phyloP scores from a whole-genome alignment of 495 filamentous ascomycete genomes.

The Ramalina peruviana region DNA sequence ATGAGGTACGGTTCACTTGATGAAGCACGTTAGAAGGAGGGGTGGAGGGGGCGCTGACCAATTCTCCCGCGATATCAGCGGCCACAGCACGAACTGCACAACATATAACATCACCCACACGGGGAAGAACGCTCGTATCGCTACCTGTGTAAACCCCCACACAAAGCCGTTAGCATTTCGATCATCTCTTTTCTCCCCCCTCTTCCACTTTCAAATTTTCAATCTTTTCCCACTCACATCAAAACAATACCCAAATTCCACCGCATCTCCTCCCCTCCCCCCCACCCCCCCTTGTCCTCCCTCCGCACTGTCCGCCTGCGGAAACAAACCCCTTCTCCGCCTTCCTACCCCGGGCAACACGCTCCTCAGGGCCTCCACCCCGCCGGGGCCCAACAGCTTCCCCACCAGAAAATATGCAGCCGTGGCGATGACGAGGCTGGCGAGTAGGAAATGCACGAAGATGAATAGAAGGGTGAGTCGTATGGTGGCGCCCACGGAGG shows the following conservation, averaged over 20 bases:
- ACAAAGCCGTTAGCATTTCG: background rate
- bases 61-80: conserved; percentile 37
- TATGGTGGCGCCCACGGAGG: conserved; percentile 39
- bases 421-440: conserved; percentile 46
- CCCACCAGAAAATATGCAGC: conserved; percentile 52
- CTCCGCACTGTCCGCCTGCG: conserved; percentile 30
- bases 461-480: conserved; percentile 49
- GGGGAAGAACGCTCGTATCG: conserved; percentile 62
- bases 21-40: background rate
- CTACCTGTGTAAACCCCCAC: conserved; percentile 30
- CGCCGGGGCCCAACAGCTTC: conserved; percentile 44
- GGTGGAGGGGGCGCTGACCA: conserved; percentile 22
- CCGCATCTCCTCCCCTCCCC: conserved; percentile 39
- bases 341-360: conserved; percentile 23
- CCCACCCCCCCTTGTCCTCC: conserved; percentile 33
- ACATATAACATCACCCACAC: conserved; percentile 62
- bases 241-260: conserved; percentile 73
- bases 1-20: background rate
- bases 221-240: conserved; percentile 37
- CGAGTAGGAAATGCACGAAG: conserved; percentile 51
- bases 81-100: conserved; percentile 58
- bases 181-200: background rate
- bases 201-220: background rate
- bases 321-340: conserved; percentile 42
- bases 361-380: conserved; percentile 18